Conservation (phyloP, 2,329 filamentous ascomycete genomes). For the Ilyonectria mors-panacis region DNA sequence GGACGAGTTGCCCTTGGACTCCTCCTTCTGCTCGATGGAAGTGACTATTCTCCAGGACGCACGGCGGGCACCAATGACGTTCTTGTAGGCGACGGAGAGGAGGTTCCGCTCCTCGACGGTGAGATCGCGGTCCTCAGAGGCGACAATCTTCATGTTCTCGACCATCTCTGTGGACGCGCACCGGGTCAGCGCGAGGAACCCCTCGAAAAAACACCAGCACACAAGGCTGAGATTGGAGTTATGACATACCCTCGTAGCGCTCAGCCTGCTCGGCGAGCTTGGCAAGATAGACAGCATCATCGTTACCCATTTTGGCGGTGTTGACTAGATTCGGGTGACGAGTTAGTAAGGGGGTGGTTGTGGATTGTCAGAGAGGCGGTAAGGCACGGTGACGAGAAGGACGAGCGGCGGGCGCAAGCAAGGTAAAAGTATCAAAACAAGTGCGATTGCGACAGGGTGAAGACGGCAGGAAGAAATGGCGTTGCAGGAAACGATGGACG, state of each 20-base stretch:
- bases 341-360: slow-evolving; percentile 46
- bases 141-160: slow-evolving; percentile 99
- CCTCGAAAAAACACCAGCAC: slow-evolving; percentile 14
- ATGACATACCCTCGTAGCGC: slow-evolving; percentile 93
- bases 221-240: slow-evolving; percentile 11
- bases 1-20: slow-evolving; percentile 97
- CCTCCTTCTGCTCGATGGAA: slow-evolving; percentile 99
- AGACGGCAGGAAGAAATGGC: slow-evolving; percentile 30
- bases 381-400: slow-evolving; percentile 30
- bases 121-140: slow-evolving; percentile 86
- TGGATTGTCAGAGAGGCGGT: slow-evolving; percentile 38
- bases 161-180: slow-evolving; percentile 86
- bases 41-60: slow-evolving; percentile 99
- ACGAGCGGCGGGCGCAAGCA: slow-evolving; percentile 39
- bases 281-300: slow-evolving; percentile 99
- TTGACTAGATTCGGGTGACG: slow-evolving; percentile 43
- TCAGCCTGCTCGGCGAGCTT: slow-evolving; percentile 99
- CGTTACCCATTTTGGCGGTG: slow-evolving; percentile 90
- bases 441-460: slow-evolving; percentile 34
- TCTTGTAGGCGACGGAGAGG: slow-evolving; percentile 99
- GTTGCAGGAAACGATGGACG: slow-evolving; percentile 33
- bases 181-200: slow-evolving; percentile 44
- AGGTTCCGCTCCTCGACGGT: slow-evolving; percentile 99
- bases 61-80: slow-evolving; percentile 97
- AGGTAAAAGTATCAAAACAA: slow-evolving; percentile 27